phyloP scores from a whole-genome alignment of 768 basidiomycete genomes.

The Mycena maculata region DNA sequence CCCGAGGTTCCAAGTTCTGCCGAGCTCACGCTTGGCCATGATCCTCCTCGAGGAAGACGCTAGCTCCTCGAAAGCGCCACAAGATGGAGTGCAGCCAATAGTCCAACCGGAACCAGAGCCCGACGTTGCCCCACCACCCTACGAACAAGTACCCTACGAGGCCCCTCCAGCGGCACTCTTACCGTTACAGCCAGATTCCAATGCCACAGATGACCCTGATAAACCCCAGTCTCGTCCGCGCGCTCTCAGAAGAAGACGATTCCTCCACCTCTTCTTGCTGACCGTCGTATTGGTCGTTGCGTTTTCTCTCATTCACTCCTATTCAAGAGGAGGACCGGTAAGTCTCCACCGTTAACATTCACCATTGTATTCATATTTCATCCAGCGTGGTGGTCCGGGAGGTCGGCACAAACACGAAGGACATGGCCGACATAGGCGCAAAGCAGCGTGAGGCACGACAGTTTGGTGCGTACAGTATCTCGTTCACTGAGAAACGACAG shows the following conservation, averaged over 20 bases:
- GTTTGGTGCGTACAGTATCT: background rate
- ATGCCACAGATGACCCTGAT: background rate
- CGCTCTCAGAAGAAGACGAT: background rate
- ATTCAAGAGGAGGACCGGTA: background rate
- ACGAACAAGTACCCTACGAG: background rate
- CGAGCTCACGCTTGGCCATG: background rate
- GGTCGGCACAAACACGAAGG: background rate
- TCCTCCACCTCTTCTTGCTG: background rate
- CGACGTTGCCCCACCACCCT: constrained; percentile 19
- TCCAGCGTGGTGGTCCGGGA: background rate
- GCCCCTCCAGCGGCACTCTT: background rate
- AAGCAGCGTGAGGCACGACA: background rate
- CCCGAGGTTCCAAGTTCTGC: background rate
- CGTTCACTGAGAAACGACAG: background rate
- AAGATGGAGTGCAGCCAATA: background rate
- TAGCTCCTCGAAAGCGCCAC: background rate
- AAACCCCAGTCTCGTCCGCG: background rate
- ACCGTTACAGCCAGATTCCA: background rate
- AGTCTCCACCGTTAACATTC: too few relatives aligned
- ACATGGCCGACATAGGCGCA: background rate
- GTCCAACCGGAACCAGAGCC: background rate
- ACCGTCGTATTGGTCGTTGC: background rate
- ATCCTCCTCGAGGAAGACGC: constrained; percentile 8
- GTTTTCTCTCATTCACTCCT: constrained; percentile 7
- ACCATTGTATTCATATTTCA: too few relatives aligned